phyloP scores from a whole-genome alignment of 345 rosid species.

The Eucalyptus sp. region DNA sequence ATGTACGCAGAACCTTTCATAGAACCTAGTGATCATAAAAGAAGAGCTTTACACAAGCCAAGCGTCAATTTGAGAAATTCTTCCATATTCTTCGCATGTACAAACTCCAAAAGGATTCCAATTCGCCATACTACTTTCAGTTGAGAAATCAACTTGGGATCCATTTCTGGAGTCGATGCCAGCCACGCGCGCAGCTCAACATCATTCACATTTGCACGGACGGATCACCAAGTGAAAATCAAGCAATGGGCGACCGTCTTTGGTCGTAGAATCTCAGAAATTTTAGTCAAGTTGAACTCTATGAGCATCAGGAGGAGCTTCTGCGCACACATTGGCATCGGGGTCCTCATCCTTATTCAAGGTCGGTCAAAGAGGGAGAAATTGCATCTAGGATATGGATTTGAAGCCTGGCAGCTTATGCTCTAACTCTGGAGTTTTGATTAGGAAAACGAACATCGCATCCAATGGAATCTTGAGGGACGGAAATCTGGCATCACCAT shows the following conservation, averaged over 20 bases:
- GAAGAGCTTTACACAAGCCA: constrained; percentile 68
- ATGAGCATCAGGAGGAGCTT: constrained; percentile 90
- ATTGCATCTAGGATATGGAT: constrained; percentile 61
- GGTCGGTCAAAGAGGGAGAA: constrained; percentile 79
- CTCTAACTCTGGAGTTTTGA: constrained; percentile 43
- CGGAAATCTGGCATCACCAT: constrained; percentile 80
- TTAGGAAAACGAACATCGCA: constrained; percentile 54
- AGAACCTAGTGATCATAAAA: constrained; percentile 46
- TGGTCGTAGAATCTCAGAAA: constrained; percentile 61
- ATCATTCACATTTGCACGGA: too few species aligned
- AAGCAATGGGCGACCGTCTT: constrained; percentile 51
- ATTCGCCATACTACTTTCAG: too few species aligned
- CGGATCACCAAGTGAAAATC: too few species aligned
- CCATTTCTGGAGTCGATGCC: too few species aligned
- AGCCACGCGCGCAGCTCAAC: too few species aligned
- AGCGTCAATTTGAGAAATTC: constrained; percentile 90
- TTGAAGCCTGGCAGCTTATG: constrained; percentile 41
- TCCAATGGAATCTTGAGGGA: constrained; percentile 85
- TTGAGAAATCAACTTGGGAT: too few species aligned
- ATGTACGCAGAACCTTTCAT: constrained; percentile 29
- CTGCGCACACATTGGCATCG: constrained; percentile 74
- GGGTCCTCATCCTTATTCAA: constrained; percentile 88
- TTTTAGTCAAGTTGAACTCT: constrained; percentile 53
- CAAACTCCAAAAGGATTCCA: constrained; percentile 35
- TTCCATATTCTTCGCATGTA: constrained; percentile 74